Conservation (phyloP, 495 filamentous ascomycete genomes). For the Bathelium albidoporum region DNA sequence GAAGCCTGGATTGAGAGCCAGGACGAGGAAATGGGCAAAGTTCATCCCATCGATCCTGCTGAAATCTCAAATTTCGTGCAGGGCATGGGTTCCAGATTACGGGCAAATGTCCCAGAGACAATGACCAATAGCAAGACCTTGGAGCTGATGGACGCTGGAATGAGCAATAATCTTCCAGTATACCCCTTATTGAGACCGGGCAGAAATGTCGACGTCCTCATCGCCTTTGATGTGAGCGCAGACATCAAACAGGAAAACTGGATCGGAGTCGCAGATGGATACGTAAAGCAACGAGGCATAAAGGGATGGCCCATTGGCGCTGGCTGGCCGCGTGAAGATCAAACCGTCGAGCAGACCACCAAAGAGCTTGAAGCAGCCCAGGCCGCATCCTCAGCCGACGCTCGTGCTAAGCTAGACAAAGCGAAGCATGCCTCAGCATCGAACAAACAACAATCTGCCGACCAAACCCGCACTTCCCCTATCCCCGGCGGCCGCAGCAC, state of each 20-base stretch:
- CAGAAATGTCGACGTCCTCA: conserved; percentile 78
- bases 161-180: conserved; percentile 94
- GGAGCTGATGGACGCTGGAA: conserved; percentile 89
- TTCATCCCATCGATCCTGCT: conserved; percentile 88
- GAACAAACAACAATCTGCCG: conserved; percentile 14
- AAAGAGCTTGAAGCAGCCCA: conserved; percentile 59
- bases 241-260: conserved; percentile 84
- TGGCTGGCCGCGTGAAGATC: conserved; percentile 67
- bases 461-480: conserved; percentile 8
- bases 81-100: conserved; percentile 66
- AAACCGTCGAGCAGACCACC: conserved; percentile 44
- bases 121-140: conserved; percentile 60
- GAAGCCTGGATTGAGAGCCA: conserved; percentile 41
- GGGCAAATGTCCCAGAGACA: conserved; percentile 60
- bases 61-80: conserved; percentile 76
- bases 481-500: background rate
- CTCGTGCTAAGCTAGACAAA: conserved; percentile 50
- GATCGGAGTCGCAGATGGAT: conserved; percentile 86
- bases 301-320: conserved; percentile 88
- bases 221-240: conserved; percentile 78
- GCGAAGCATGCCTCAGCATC: conserved; percentile 43
- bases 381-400: conserved; percentile 46
- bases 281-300: conserved; percentile 75
- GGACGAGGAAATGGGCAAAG: conserved; percentile 70
- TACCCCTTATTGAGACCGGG: conserved; percentile 87